A percentile compares a stretch with the other conserved stretches of the same genome.
phyloP scores from a whole-genome alignment of 257 asterid species.

The Fraxinus americana region DNA sequence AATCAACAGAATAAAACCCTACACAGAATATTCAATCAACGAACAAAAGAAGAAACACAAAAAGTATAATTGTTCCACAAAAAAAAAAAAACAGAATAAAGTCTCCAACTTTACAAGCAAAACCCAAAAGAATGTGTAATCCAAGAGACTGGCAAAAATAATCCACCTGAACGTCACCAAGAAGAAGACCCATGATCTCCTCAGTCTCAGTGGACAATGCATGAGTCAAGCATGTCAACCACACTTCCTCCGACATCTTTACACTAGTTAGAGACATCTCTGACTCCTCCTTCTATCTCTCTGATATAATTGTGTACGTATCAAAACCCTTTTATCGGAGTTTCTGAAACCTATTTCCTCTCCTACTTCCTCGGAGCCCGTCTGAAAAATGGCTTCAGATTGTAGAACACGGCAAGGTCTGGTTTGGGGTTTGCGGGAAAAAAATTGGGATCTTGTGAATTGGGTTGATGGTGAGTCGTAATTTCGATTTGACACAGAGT shows the following conservation, averaged over 20 bases:
- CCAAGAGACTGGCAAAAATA: not conserved
- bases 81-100: slow-evolving; percentile 1
- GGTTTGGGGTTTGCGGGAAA: slow-evolving; percentile 40
- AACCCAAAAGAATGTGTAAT: slow-evolving; percentile 23
- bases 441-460: slow-evolving; percentile 27
- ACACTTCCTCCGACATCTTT: slow-evolving; percentile 97
- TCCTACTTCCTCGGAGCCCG: not conserved
- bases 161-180: slow-evolving; percentile 88
- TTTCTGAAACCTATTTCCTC: not conserved
- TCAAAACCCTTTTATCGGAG: not conserved
- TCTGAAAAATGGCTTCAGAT: slow-evolving; percentile 21
- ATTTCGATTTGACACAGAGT: not conserved
- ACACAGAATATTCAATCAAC: not conserved
- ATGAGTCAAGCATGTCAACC: slow-evolving; percentile 96
- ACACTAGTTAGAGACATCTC: slow-evolving; percentile 89
- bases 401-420: slow-evolving; percentile 13
- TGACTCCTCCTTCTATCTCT: slow-evolving; percentile 8
- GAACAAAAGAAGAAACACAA: slow-evolving; percentile 8
- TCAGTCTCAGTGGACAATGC: slow-evolving; percentile 99
- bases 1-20: slow-evolving; percentile 11
- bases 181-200: slow-evolving; percentile 99
- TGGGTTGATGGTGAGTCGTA: slow-evolving; percentile 31
- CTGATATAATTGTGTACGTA: not conserved
- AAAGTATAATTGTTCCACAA: not conserved
- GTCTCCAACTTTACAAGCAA: slow-evolving; percentile 14